Conservation (phyloP, 371 early-diverging fungal genomes). For the Sanchytrium tribonematis region DNA sequence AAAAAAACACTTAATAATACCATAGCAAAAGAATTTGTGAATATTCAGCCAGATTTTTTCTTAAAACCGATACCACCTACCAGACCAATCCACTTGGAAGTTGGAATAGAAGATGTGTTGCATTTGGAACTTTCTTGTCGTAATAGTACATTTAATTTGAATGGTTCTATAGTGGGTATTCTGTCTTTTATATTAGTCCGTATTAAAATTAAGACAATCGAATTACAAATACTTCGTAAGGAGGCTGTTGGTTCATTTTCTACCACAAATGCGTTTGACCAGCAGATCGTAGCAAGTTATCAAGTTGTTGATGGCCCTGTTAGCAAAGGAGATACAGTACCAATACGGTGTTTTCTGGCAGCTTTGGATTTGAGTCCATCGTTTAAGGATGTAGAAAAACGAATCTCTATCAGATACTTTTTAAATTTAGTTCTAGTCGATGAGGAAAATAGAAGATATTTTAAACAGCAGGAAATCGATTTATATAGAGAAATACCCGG, state of each 20-base stretch:
- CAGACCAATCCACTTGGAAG: conserved; percentile 76
- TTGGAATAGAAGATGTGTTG: conserved; percentile 76
- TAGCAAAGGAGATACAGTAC: conserved; percentile 65
- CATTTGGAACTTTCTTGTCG: conserved; percentile 85
- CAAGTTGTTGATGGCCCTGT: conserved; percentile 94
- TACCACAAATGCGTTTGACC: conserved; percentile 2
- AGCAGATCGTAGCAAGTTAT: conserved; percentile 72
- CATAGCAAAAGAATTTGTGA: conserved; percentile 9
- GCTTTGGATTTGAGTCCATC: conserved; percentile 84
- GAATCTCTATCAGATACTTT: conserved; percentile 83
- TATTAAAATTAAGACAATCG: conserved; percentile 96
- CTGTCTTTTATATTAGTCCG: conserved; percentile 93
- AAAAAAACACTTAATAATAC: conserved; percentile 74
- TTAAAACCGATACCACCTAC: conserved; percentile 38
- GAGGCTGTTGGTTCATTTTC: conserved; percentile 61
- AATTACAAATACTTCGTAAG: conserved; percentile 81
- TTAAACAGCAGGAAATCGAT: conserved; percentile 59
- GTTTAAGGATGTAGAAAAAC: conserved; percentile 67
- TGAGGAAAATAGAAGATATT: conserved; percentile 87
- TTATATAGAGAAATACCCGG: background rate
- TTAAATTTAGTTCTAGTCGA: conserved; percentile 84
- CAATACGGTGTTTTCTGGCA: conserved; percentile 77
- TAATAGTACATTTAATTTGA: conserved; percentile 49
- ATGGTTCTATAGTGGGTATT: conserved; percentile 92
- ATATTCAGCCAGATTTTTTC: background rate